These are phyloP conservation scores for Peniophora sp. DNA, from an alignment of 1,284 basidiomycete genomes.

Conservation along the genomic window DNA sequence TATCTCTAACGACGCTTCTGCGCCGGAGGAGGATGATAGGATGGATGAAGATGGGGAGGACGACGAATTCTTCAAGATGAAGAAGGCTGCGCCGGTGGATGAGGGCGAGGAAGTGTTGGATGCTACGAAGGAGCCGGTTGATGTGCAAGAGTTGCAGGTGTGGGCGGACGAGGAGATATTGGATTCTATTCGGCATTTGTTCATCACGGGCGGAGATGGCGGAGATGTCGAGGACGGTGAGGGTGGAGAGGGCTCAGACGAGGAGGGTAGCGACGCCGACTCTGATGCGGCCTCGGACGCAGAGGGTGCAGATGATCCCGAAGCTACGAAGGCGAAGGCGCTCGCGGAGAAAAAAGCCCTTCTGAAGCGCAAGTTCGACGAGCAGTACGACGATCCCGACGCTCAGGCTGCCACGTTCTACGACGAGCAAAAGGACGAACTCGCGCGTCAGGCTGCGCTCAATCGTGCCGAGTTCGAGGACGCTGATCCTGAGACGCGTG, in stretches of 20 bases:
- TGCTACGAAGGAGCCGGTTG: constrained; percentile 55
- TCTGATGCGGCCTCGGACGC: constrained; percentile 13
- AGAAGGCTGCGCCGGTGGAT: constrained; percentile 24
- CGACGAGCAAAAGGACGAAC: constrained; percentile 87
- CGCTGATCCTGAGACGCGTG: constrained; percentile 72
- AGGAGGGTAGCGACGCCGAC: constrained; percentile 19
- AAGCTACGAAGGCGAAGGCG: constrained; percentile 40
- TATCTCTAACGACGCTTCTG: constrained; percentile 27
- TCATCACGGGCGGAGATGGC: constrained; percentile 77
- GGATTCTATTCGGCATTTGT: constrained; percentile 81
- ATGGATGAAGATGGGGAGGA: constrained; percentile 28
- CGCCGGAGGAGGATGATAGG: constrained; percentile 5
- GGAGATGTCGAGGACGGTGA: constrained; percentile 38
- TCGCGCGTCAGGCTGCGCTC: constrained; percentile 77
- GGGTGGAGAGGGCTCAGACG: constrained; percentile 28
- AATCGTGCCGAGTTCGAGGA: constrained; percentile 86
- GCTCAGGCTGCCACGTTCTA: constrained; percentile 74
- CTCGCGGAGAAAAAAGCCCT: constrained; percentile 86
- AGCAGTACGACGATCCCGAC: constrained; percentile 91
- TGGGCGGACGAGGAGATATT: constrained; percentile 86
- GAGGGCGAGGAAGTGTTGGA: constrained; percentile 57
- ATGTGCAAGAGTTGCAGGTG: constrained; percentile 45
- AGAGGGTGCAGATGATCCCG: constrained; percentile 18
- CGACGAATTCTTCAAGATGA: constrained; percentile 72
- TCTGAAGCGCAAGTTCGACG: constrained; percentile 93